Conservation (phyloP, 1,139 yeast species). For the Meyerozyma carpophila region DNA sequence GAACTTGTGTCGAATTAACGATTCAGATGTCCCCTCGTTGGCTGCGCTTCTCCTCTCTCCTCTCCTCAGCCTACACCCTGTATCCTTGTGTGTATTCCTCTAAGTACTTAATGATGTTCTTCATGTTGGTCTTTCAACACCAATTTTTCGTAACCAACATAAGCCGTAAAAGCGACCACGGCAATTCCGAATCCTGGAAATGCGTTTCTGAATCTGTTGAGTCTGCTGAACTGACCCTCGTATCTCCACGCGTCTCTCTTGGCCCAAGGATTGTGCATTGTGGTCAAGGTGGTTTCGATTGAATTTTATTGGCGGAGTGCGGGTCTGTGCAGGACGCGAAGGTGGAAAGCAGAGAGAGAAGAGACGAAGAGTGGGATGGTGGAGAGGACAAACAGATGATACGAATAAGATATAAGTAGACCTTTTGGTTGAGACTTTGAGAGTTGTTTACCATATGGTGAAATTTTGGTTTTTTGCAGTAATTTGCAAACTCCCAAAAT, state of each 20-base stretch:
- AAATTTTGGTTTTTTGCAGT: too few species aligned
- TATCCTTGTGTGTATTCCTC: background rate
- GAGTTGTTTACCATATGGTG: too few species aligned
- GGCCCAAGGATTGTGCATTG: constrained; percentile 39
- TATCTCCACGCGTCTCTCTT: constrained; percentile 90
- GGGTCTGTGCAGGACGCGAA: background rate
- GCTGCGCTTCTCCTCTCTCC: too few species aligned
- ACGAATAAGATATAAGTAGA: too few species aligned
- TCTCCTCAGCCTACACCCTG: background rate
- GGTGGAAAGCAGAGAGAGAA: background rate
- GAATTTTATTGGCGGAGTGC: background rate
- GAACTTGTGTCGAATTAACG: too few species aligned
- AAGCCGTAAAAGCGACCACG: constrained; percentile 66
- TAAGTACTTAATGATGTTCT: constrained; percentile 12
- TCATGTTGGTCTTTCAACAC: constrained; percentile 23
- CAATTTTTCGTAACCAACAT: constrained; percentile 59
- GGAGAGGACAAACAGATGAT: background rate
- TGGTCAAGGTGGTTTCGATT: background rate
- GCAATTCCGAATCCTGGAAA: constrained; percentile 85
- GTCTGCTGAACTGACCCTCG: constrained; percentile 73
- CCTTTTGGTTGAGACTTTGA: too few species aligned
- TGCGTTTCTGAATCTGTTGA: constrained; percentile 64
- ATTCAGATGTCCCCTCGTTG: too few species aligned
- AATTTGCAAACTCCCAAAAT: too few species aligned
- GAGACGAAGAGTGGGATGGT: background rate